phyloP scores from a whole-genome alignment of 2,329 filamentous ascomycete genomes.

The Teratosphaeria zuluensis region DNA sequence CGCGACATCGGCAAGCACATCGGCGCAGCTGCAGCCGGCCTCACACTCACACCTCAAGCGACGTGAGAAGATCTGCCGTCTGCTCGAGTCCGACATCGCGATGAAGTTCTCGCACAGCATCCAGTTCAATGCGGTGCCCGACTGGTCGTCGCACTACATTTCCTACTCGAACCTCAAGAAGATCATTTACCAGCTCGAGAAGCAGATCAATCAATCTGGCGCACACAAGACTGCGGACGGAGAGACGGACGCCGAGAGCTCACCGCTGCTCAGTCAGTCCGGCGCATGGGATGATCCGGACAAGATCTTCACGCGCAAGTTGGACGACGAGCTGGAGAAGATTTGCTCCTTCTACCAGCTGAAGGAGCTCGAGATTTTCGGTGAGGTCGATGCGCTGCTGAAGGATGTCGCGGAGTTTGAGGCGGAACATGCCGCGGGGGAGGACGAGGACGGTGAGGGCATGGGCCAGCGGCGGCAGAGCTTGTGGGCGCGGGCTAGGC shows the following conservation, averaged over 20 bases:
- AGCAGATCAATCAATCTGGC: conserved; percentile 56
- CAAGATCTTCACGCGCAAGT: conserved; percentile 65
- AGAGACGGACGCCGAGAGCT: conserved; percentile 67
- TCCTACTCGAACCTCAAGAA: conserved; percentile 99
- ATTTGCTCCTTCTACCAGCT: conserved; percentile 81
- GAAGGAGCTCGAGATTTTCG: conserved; percentile 80
- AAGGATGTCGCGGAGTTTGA: conserved; percentile 63
- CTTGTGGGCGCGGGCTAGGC: conserved; percentile 23
- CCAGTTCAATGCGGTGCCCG: conserved; percentile 98
- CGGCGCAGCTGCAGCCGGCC: not conserved
- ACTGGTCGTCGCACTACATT: conserved; percentile 98
- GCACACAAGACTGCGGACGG: conserved; percentile 4
- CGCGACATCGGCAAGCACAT: not conserved
- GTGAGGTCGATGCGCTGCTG: conserved; percentile 69
- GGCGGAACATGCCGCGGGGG: conserved; percentile 36
- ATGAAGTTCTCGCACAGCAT: conserved; percentile 99
- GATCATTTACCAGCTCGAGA: conserved; percentile 93
- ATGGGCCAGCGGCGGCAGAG: conserved; percentile 20
- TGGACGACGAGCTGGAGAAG: conserved; percentile 88
- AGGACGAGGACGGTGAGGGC: conserved; percentile 18
- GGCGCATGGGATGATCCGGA: conserved; percentile 59
- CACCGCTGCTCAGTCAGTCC: conserved; percentile 56
- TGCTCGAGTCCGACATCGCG: conserved; percentile 48
- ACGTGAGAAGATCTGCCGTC: conserved; percentile 55
- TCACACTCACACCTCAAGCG: conserved; percentile 11